These are phyloP conservation scores for Penicillium frequentans DNA, from an alignment of 2,329 filamentous ascomycete genomes.

Conservation along the genomic window DNA sequence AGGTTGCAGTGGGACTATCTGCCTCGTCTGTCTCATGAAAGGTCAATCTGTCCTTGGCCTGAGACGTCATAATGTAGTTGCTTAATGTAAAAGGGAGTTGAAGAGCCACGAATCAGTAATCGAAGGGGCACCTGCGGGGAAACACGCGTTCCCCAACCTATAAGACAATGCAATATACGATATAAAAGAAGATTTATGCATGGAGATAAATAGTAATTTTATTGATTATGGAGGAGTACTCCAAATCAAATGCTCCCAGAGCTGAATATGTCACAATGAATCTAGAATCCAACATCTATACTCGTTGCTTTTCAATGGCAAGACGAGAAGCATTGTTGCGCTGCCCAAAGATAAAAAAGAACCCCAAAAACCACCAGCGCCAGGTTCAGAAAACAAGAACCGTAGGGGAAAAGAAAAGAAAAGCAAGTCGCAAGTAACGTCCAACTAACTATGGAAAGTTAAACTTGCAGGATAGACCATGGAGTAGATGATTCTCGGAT, in stretches of 20 bases:
- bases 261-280: slow-evolving; percentile 21
- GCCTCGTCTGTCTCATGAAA: slow-evolving; percentile 50
- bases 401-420: slow-evolving; percentile 14
- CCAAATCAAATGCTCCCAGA: slow-evolving; percentile 18
- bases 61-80: slow-evolving; percentile 1
- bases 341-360: slow-evolving; percentile 8
- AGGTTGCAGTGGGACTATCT: slow-evolving; percentile 50
- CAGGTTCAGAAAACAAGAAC: slow-evolving; percentile 9
- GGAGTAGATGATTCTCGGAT: not conserved
- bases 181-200: not conserved
- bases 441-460: slow-evolving; percentile 2
- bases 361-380: slow-evolving; percentile 36
- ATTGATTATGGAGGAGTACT: slow-evolving; percentile 1
- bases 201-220: slow-evolving; percentile 1
- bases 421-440: slow-evolving; percentile 6
- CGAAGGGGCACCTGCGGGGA: slow-evolving; percentile 16
- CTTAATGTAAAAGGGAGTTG: not conserved
- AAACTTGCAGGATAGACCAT: not conserved
- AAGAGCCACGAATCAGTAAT: not conserved
- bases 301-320: slow-evolving; percentile 12
- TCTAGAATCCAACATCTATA: slow-evolving; percentile 15
- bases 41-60: slow-evolving; percentile 15
- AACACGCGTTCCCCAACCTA: not conserved
- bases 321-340: slow-evolving; percentile 16
- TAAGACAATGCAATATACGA: not conserved